phyloP scores from a whole-genome alignment of 2,329 filamentous ascomycete species.

The Orbilia quercus region DNA sequence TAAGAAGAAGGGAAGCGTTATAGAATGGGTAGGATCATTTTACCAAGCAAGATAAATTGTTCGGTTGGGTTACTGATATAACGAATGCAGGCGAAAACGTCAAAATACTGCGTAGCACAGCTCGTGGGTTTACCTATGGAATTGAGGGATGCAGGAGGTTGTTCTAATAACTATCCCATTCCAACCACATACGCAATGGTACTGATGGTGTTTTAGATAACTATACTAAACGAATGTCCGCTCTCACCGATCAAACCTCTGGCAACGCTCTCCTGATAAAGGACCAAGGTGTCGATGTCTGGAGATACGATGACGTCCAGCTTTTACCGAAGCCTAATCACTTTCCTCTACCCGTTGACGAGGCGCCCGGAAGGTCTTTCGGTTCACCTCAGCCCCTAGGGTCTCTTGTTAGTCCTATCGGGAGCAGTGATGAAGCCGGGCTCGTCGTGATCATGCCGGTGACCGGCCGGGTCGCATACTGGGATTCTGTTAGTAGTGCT shows the following conservation, averaged over 20 bases:
- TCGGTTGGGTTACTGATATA: conserved; percentile 18
- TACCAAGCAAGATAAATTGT: neutral
- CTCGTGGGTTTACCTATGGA: conserved; percentile 59
- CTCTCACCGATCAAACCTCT: conserved; percentile 67
- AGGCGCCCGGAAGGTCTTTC: conserved; percentile 72
- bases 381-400: conserved; percentile 83
- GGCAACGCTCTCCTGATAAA: conserved; percentile 85
- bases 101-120: conserved; percentile 60
- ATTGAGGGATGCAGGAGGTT: conserved; percentile 57
- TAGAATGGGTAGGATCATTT: conserved; percentile 53
- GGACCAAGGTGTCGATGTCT: conserved; percentile 83
- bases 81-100: conserved; percentile 58
- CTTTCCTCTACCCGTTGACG: conserved; percentile 75
- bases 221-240: conserved; percentile 61
- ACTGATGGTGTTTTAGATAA: conserved; percentile 23
- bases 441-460: conserved; percentile 86
- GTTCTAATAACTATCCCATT: conserved; percentile 3
- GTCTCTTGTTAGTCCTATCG: conserved; percentile 81
- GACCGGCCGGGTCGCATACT: conserved; percentile 87
- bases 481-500: conserved; percentile 80
- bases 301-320: conserved; percentile 81
- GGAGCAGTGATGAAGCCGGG: conserved; percentile 82
- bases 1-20: conserved; percentile 51
- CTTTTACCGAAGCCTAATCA: conserved; percentile 80
- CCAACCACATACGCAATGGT: neutral